Evolutionary conservation across 2,329 filamentous ascomycete species (phyloP).

Genomic region (Microcera coccophila): DNA sequence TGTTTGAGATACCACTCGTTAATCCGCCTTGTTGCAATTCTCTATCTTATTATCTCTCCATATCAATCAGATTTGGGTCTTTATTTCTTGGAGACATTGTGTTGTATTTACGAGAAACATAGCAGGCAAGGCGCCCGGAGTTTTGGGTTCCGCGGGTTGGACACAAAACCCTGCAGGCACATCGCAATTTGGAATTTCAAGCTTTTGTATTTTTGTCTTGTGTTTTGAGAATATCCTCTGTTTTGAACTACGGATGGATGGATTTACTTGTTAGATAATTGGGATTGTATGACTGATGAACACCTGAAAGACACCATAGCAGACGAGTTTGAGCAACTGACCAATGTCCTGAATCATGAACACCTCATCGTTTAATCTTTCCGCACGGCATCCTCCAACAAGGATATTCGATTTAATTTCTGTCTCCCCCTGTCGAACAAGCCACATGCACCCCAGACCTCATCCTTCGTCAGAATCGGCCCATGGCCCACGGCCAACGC

Average conservation of each 20-base stretch:
- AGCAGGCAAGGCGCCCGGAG: slow-evolving; percentile 14
- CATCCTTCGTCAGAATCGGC: slow-evolving; percentile 17
- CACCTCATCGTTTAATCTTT: slow-evolving; percentile 14
- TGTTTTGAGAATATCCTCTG: too few relatives aligned
- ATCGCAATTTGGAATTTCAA: slow-evolving; percentile 7
- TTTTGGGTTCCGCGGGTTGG: slow-evolving; percentile 7
- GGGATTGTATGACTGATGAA: slow-evolving; percentile 19
- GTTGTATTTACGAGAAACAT: slow-evolving; percentile 3
- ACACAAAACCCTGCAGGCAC: slow-evolving; percentile 2
- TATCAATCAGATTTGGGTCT: background rate
- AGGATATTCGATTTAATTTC: background rate
- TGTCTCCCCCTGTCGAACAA: slow-evolving; percentile 14
- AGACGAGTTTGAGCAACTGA: slow-evolving; percentile 18
- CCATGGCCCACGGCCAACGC: slow-evolving; percentile 28
- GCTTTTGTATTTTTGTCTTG: slow-evolving; percentile 2
- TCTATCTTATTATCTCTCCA: slow-evolving; percentile 1
- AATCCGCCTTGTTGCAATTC: slow-evolving; percentile 10
- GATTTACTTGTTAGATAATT: slow-evolving; percentile 11
- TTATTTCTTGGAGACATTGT: slow-evolving; percentile 4
- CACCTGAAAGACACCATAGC: slow-evolving; percentile 10
- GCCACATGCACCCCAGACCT: slow-evolving; percentile 17
- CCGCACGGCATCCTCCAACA: slow-evolving; percentile 1
- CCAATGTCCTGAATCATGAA: slow-evolving; percentile 3
- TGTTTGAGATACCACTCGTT: slow-evolving; percentile 5
- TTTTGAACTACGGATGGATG: slow-evolving; percentile 14